Evolutionary conservation across 1,139 yeast genomes (phyloP), one percentile per base, ranked within the genome.

Genomic region (Zygotorulaspora mrakii): DNA sequence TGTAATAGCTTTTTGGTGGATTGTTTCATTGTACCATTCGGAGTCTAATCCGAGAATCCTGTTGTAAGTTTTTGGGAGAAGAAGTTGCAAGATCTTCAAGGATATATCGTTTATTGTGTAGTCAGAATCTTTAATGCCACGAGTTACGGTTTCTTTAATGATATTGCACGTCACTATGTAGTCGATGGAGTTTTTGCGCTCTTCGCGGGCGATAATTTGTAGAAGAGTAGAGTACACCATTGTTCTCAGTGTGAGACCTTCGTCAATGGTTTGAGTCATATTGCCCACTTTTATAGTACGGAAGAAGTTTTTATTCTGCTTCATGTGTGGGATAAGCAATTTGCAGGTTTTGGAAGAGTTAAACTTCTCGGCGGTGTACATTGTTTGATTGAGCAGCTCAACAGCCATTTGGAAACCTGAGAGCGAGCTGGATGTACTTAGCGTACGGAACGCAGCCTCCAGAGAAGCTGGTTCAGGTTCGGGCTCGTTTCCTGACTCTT

Each of bases 281-380:
- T 47, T 51, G n/a, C 55, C 55, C n/a, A 49, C 54, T 35, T 49
- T 50, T n/a, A 51, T 42, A 17, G 48, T 48, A 11, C 47, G 42
- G 20, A 48, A 36, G 29, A 49, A 49, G n/a, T 34, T 21, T 30
- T 50, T 50, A 33, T 47, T 47, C 18, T 39, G 43, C 30, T 30
- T 33, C 34, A 42, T 34, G 22, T 40, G 42, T 16, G 34, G 43
- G n/a, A 42, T 13, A 14, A 42, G 33, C n/a, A 33, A 5, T 17
- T 24, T 13, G 33, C 42, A 39, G 14, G 22, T 17, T 14, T 29
- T 14, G 4, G 35, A 31, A 30, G 20, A 20, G 22, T 39, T 26
- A 16, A 39, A 11, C n/a, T 18, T 33, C 21, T 33, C 31, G 14
- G 31, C 7, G 23, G n/a, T 35, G 17, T 20, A 25, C 12, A 34